Evolutionary conservation across 805 yeast species (phyloP), one percentile per base, ranked within the genome.

Genomic region (Metschnikowia corniflorae): DNA sequence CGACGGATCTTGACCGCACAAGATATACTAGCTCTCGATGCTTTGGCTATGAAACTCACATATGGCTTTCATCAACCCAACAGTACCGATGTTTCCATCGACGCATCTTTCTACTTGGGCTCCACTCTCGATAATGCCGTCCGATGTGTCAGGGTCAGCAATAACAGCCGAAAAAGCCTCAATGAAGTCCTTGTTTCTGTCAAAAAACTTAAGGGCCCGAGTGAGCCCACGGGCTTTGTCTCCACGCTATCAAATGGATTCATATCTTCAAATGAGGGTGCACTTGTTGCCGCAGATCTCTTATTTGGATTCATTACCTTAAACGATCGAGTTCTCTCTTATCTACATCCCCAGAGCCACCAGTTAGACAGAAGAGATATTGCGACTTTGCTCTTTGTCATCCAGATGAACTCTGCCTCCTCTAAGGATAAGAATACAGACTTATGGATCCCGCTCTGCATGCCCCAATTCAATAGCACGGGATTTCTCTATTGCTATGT

Each of bases 401-500:
- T 91, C 2, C 77, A 76, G 50, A 37, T 43, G 26, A 37, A 26
- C 26, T 31, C 29, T 19, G 77, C 78, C 0, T 65, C 65, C 17
- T 54, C 50, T 7, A 21, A 20, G 2, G 39, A 36, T 50, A 43
- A 73, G 47, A 54, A 68, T 39, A 84, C 84, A 47, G 96, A 89
- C 53, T 76, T 87, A 40, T 93, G 97, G 97, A 75, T 86, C 9
- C 98, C 98, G 0, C 70, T 91, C 0, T 91, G 98, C 58, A 70
- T 91, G 56, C 96, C 97, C 0, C 78, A 84, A 48, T 91, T 91
- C 65, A 91, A 93, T 54, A 65, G 86, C 2, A 79, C 80, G 45
- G 98, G 98, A 7, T 93, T 89, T 51, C 61, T 91, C 5, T 85
- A 93, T 53, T 79, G 87, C 9, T 86, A 83, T 51, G 83, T 88